These are phyloP conservation scores for Pichia kluyveri DNA, from an alignment of 805 yeast species.

Conservation along the genomic window DNA sequence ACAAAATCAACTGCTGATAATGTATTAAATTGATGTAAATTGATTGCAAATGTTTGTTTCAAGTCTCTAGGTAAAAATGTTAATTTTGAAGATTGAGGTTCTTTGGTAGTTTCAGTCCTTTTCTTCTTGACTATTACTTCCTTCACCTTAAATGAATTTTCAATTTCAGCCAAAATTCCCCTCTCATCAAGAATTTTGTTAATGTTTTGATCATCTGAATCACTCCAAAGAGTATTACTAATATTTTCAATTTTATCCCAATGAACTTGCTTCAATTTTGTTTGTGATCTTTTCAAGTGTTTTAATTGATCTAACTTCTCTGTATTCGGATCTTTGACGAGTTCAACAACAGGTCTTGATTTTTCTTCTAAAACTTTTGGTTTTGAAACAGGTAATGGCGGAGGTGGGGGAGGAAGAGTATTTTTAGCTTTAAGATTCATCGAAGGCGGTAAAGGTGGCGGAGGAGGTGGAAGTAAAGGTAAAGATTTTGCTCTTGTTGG, in stretches of 20 bases:
- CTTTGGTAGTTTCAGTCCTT: slow-evolving; percentile 29
- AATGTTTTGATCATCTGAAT: slow-evolving; percentile 33
- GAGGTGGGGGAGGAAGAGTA: slow-evolving; percentile 19
- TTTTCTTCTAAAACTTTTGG: background rate
- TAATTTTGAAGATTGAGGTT: slow-evolving; percentile 25
- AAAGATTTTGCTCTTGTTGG: slow-evolving; percentile 8
- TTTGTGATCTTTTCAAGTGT: slow-evolving; percentile 15
- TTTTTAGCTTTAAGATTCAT: background rate
- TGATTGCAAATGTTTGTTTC: slow-evolving; percentile 75
- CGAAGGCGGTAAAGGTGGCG: slow-evolving; percentile 21
- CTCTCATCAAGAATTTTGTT: slow-evolving; percentile 41
- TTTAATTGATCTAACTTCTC: slow-evolving; percentile 6
- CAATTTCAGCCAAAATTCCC: slow-evolving; percentile 63
- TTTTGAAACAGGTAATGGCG: slow-evolving; percentile 2
- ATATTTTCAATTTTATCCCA: slow-evolving; percentile 68
- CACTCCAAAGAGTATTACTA: slow-evolving; percentile 54
- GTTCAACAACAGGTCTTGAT: background rate
- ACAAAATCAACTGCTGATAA: slow-evolving; percentile 48
- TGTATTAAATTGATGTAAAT: slow-evolving; percentile 53
- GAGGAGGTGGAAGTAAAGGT: slow-evolving; percentile 22
- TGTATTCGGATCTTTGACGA: slow-evolving; percentile 5
- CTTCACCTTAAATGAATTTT: slow-evolving; percentile 42
- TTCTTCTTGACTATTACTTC: slow-evolving; percentile 19
- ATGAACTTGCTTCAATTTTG: slow-evolving; percentile 65
- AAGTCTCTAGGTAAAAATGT: slow-evolving; percentile 59